phyloP scores from a whole-genome alignment of 306 rosid genomes.

The Cucumis sativus region Cucumber_9930_V3 NC_026661.2:8525501-8526000 shows the following conservation, averaged over 20 bases:
- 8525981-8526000: slow-evolving; percentile 72
- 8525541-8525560: slow-evolving; percentile 56
- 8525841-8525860: slow-evolving; percentile 28
- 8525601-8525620: slow-evolving; percentile 50
- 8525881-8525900: slow-evolving; percentile 35
- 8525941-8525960: slow-evolving; percentile 71
- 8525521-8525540: slow-evolving; percentile 50
- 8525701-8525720: slow-evolving; percentile 77
- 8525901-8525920: slow-evolving; percentile 75
- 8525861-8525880: slow-evolving; percentile 55
- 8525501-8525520: slow-evolving; percentile 40
- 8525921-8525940: slow-evolving; percentile 88
- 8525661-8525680: slow-evolving; percentile 64
- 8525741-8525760: slow-evolving; percentile 80
- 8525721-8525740: slow-evolving; percentile 74
- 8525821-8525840: slow-evolving; percentile 42
- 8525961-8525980: slow-evolving; percentile 77
- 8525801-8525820: slow-evolving; percentile 66
- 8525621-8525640: slow-evolving; percentile 50
- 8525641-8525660: slow-evolving; percentile 76
- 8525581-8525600: slow-evolving; percentile 52
- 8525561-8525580: slow-evolving; percentile 49
- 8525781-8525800: slow-evolving; percentile 69
- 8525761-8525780: slow-evolving; percentile 62
- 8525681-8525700: slow-evolving; percentile 49